Evolutionary conservation across 345 rosid species (phyloP), one percentile per base, ranked within the genome.

Genomic region (Populus ilicifolia): DNA sequence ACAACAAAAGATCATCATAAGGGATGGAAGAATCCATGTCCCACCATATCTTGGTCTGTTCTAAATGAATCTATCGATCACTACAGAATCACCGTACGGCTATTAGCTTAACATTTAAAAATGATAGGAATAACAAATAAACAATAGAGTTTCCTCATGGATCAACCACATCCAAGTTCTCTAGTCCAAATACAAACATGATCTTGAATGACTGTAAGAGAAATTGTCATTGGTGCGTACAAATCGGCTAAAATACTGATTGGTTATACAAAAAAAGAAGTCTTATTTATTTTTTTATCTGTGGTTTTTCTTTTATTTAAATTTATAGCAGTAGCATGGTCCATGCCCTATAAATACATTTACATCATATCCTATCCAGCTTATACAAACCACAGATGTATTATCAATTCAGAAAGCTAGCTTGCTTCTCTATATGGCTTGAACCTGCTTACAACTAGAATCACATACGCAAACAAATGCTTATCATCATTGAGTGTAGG

Each of bases 361-460:
- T 35, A 48, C 38, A 46, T 76, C 80, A 75, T 78, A 82, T 82
- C 82, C 82, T 70, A 61, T 59, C 80, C 69, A 44, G 54, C 52
- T 54, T 75, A 33, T 52, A 56, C 80, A 85, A 75, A 76, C 86
- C 88, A 81, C 86, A 78, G 56, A 80, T 70, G 74, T 23, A 38
- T 85, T 81, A 83, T 84, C 86, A 70, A 61, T 75, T 18, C 38
- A 25, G 80, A 30, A 46, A 52, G 69, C 52, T 33, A 18, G 23
- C 66, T 29, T 8, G 6, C 59, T 71, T 62, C 23, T 69, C 23
- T 27, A 0, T 70, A 12, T 27, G 63, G 73, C 61, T 61, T 62
- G 30, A 29, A 20, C 67, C 35, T 11, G 4, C 56, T 79, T 14
- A n/a, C 48, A 69, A 33, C 77, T 54, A 29, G 50, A 56, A 77